Evolutionary conservation across 2,329 filamentous ascomycete species (phyloP), one percentile per base, ranked within the genome.

Genomic region (Penicillium sp.): DNA sequence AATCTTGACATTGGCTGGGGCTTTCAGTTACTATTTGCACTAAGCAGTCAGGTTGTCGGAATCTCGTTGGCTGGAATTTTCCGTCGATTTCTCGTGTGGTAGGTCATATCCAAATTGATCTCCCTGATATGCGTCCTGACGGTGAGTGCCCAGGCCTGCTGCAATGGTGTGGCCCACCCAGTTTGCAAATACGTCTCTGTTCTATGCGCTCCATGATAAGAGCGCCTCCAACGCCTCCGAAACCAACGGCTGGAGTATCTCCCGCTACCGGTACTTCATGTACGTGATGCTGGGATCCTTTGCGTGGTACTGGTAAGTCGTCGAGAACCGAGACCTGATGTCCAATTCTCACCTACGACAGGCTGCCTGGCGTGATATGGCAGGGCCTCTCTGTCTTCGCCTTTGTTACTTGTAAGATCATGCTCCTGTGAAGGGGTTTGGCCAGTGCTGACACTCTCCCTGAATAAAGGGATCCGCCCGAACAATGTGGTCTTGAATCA

Each of bases 361-460:
- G 71, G 71, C 62, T 78, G 26, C 75, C 75, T 0, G 68, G 71
- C 44, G 74, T 68, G 38, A 54, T 77, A 8, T 77, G 76, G 48
- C 57, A 60, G 11, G 69, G 63, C 2, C 49, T 76, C 5, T 65
- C 62, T 2, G 58, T 62, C 42, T 78, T 79, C 56, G 71, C 64
- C 49, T 79, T 74, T 72, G 69, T 77, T 50, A 70, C 69, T 0
- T 79, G 75, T n/a, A n/a, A n/a, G n/a, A n/a, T n/a, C n/a, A n/a
- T n/a, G n/a, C n/a, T n/a, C n/a, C n/a, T n/a, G n/a, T n/a, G n/a
- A n/a, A n/a, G n/a, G n/a, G n/a, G n/a, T n/a, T n/a, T n/a, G n/a
- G n/a, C n/a, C n/a, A n/a, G n/a, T n/a, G n/a, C n/a, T n/a, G n/a
- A n/a, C n/a, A n/a, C n/a, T n/a, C n/a, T n/a, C n/a, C n/a, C n/a